Evolutionary conservation across 345 rosid genomes (phyloP), one percentile per base, ranked within the genome.

Genomic region (Melastoma malabathricum): DNA sequence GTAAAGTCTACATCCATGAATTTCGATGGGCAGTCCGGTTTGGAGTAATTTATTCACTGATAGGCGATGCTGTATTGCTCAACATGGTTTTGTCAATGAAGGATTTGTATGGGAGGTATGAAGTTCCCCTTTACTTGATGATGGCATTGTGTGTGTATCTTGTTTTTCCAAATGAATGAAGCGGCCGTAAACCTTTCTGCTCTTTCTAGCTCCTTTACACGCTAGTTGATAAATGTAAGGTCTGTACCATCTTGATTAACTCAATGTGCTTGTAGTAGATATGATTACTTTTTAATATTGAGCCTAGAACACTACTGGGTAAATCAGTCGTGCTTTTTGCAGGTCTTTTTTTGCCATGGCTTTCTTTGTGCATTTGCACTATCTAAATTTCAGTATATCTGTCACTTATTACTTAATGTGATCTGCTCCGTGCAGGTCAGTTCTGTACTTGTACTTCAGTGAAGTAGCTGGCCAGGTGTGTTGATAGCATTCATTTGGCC

Each of bases 11-110:
- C 69, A 68, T 92, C 68, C 64, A 50, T 34, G 88, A 92, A 48
- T 69, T 84, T 55, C 93, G 98, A 50, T 92, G 97, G 98, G 78
- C 74, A 76, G 87, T 87, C 61, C 77, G 95, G 69, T 87, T 84
- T 54, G 95, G 82, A 41, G 68, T 87, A 60, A 52, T 92, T 59
- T 92, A 84, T 60, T 72, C 80, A 54, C 79, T 84, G 64, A 73
- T 92, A 49, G 98, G 84, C 53, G 86, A 84, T 70, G 79, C 79
- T 34, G 98, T 85, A 51, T 64, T 92, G 84, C 52, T 87, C 60
- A 83, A 83, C 69, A 86, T 87, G 61, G 57, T 87, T 70, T 75
- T 87, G 20, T 63, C 94, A 15, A 76, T 76, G 62, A 84, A 76
- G 71, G 82, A 74, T 57, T 81, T 80, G 57, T 83, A 74, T 63